These are phyloP conservation scores for Kingdonia uniflora DNA, from an alignment of 164 flowering plant genomes.

Conservation along the genomic window DNA sequence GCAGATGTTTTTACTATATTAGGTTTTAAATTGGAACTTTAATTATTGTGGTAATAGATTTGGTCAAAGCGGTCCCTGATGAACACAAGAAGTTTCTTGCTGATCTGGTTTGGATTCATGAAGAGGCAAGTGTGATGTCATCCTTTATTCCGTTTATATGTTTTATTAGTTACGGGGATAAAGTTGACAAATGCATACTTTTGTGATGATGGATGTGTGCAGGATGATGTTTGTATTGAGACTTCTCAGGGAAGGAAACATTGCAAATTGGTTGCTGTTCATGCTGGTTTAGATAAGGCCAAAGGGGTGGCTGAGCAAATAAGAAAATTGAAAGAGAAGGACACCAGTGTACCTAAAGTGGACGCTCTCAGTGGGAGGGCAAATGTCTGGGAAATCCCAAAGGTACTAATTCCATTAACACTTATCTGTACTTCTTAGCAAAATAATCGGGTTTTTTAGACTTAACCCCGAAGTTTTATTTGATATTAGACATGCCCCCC, in stretches of 20 bases:
- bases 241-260: constrained; percentile 40
- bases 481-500: no score
- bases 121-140: constrained; percentile 38
- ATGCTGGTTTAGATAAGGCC: constrained; percentile 69
- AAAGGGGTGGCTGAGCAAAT: constrained; percentile 57
- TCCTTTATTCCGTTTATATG: no score
- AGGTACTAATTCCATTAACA: constrained; percentile 31
- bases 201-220: constrained; percentile 2
- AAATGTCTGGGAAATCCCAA: constrained; percentile 72
- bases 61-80: constrained; percentile 82
- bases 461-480: no score
- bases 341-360: constrained; percentile 60
- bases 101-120: constrained; percentile 87
- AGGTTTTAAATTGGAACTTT: no score
- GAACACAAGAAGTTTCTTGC: constrained; percentile 85
- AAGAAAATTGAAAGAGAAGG: constrained; percentile 49
- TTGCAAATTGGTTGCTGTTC: constrained; percentile 81
- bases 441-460: no score
- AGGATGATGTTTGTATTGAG: constrained; percentile 73
- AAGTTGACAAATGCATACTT: no score
- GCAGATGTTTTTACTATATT: no score
- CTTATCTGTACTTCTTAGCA: neutral
- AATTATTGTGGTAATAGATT: constrained; percentile 29
- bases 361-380: constrained; percentile 66
- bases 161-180: no score